Evolutionary conservation across 192 early-diverging fungal species (phyloP), one percentile per base, ranked within the genome.

Genomic region (Coemansia erecta): DNA sequence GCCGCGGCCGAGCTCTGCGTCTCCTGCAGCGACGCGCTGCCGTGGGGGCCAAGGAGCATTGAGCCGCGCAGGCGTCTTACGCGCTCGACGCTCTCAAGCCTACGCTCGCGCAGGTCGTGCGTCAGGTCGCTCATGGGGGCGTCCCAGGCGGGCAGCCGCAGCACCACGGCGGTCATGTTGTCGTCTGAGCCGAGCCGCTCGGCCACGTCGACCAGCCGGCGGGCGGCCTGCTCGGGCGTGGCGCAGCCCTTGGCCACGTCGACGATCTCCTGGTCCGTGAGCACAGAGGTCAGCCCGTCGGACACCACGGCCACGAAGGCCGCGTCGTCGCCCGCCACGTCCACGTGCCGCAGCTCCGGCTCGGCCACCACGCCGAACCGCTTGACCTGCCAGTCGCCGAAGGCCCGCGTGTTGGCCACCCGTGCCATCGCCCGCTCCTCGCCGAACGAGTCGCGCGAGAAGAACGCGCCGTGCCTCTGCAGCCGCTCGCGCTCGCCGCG

Each of bases 371-470:
- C 85, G 4, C 89, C 89, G 61, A 81, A 90, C 15, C 78, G 80
- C 68, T 90, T 90, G 46, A 87, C 71, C 58, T 83, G 78, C 28
- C 83, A 74, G 72, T 90, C 89, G 24, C 89, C 89, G 67, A 90
- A 76, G 4, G 89, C 84, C 13, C 89, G 79, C 23, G 85, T 86
- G 24, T 81, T 86, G 8, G 87, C 87, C 24, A 90, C 63, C 31
- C 68, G 69, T 0, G 87, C 89, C 70, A 90, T 68, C 14, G 85
- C 83, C 42, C 85, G 79, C 58, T 88, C 86, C 63, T 87, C 85
- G 43, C 89, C 89, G 75, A 85, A 90, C 4, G 89, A 90, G 66
- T 90, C 89, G 18, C 87, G 85, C 17, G 81, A 88, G 23, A 90
- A 82, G 66, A 85, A 90, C 0, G 86, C 87, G 3, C 86, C 89